Conservation (phyloP, 2,329 filamentous ascomycete species). For the Hirsutella thompsonii region DNA sequence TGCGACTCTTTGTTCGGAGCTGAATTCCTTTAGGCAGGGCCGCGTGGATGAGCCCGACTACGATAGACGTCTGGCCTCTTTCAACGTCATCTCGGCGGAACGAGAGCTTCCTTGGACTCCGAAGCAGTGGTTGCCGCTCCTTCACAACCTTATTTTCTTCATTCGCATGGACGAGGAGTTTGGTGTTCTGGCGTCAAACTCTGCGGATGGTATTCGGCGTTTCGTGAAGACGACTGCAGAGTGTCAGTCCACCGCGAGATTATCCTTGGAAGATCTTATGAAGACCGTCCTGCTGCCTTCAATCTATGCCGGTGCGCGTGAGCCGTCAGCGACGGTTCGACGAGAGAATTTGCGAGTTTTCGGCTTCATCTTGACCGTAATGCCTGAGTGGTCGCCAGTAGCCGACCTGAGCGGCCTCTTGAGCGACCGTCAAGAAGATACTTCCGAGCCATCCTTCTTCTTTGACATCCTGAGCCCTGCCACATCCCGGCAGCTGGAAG, state of each 20-base stretch:
- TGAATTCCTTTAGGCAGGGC: conserved; percentile 66
- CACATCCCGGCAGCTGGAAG: conserved; percentile 71
- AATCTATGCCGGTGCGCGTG: conserved; percentile 62
- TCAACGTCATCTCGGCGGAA: conserved; percentile 54
- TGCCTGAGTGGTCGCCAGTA: conserved; percentile 58
- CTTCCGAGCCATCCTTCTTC: conserved; percentile 63
- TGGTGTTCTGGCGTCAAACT: conserved; percentile 66
- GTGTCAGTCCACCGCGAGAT: conserved; percentile 17
- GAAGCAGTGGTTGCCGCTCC: conserved; percentile 72
- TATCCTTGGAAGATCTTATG: conserved; percentile 45
- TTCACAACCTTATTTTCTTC: conserved; percentile 84
- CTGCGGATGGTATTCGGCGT: conserved; percentile 65
- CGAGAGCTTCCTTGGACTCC: conserved; percentile 47
- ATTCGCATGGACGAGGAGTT: conserved; percentile 81
- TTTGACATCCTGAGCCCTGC: conserved; percentile 86
- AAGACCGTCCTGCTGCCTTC: conserved; percentile 57
- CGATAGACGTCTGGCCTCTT: conserved; percentile 66
- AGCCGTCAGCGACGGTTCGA: conserved; percentile 72
- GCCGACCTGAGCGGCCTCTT: conserved; percentile 63
- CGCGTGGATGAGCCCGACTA: conserved; percentile 82
- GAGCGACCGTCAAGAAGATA: conserved; percentile 48
- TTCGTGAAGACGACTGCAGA: conserved; percentile 55
- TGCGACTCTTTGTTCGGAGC: conserved; percentile 57
- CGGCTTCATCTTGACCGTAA: conserved; percentile 60
- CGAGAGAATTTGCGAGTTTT: conserved; percentile 71